Evolutionary conservation across 140 eudicot species (phyloP).

Genomic region (Flaveria floridana): DNA sequence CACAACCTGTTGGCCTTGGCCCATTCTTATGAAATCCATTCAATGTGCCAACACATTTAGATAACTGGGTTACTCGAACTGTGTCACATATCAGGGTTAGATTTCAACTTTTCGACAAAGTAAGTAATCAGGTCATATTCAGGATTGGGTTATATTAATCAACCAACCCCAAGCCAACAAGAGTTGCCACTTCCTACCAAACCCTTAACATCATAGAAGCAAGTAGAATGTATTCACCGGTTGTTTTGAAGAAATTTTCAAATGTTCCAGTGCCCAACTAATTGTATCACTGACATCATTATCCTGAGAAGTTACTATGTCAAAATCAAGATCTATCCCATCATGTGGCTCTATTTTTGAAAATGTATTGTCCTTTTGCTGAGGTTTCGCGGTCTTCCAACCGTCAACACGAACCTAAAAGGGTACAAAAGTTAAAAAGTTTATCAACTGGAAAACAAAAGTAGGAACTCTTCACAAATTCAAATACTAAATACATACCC

Average conservation of each 20-base stretch:
- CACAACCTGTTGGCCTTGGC: background rate
- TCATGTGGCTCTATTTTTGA: conserved; percentile 38
- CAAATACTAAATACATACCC: conserved; percentile 47
- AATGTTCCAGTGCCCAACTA: conserved; percentile 59
- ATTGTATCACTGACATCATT: conserved; percentile 38
- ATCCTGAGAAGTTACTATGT: conserved; percentile 51
- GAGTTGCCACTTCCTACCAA: background rate
- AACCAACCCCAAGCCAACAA: background rate
- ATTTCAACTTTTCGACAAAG: conserved; percentile 3
- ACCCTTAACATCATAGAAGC: background rate
- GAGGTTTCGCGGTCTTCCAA: conserved; percentile 76
- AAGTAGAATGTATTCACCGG: conserved; percentile 57
- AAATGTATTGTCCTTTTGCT: conserved; percentile 24
- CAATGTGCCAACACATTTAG: background rate
- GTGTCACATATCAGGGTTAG: background rate
- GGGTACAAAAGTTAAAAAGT: conserved; percentile 7
- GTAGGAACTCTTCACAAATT: background rate
- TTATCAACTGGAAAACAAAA: conserved; percentile 19
- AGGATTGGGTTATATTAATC: background rate
- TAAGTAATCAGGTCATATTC: background rate
- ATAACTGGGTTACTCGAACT: background rate
- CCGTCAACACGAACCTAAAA: conserved; percentile 74
- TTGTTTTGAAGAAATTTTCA: conserved; percentile 67
- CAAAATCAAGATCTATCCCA: conserved; percentile 62
- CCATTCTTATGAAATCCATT: background rate